Evolutionary conservation across 306 rosid species (phyloP), one percentile per base, ranked within the genome.

Genomic region (Arachis stenosperma): DNA sequence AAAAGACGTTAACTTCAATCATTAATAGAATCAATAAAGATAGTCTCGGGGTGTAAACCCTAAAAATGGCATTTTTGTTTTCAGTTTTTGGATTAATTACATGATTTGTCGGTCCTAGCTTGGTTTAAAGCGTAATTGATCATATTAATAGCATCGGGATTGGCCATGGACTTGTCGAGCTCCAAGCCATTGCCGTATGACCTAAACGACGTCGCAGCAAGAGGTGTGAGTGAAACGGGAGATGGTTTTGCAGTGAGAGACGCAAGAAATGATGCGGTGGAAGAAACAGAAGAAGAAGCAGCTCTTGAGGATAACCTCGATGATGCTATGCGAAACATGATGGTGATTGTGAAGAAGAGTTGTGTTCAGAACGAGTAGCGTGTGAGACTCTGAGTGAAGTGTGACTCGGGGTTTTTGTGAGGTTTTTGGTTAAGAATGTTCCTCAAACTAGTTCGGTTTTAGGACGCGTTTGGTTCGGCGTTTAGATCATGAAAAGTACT

Each of bases 41-140:
- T 2, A 41, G 54, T 3, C n/a, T 43, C 39, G 4, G 17, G 41
- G 36, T 7, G 4, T 43, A 14, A 33, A 33, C 37, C 37, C 37
- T 33, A 33, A 67, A 61, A 71, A 11, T 13, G 1, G 29, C n/a
- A 12, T 11, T 12, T 7, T 50, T 50, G 0, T 5, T 50, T 50
- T 50, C 1, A 6, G 39, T 33, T 33, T 40, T 52, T 55, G 7
- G 41, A 17, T 40, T 55, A 5, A 17, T 67, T 56, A 91, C 99
- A 95, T 84, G 97, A 86, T 81, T 87, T 85, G 1, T 82, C 90
- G 59, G 84, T 83, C 89, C 96, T 86, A 53, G 96, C 94, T 62
- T 81, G 89, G 53, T 81, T 78, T 63, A 91, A 40, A n/a, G 96
- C 98, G 70, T 94, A 94, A 65, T 78, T 76, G 75, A 92, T 81